Base-by-base conservation (phyloP, 2,329 filamentous ascomycete species). In the Dendryphion nanum region DNA sequence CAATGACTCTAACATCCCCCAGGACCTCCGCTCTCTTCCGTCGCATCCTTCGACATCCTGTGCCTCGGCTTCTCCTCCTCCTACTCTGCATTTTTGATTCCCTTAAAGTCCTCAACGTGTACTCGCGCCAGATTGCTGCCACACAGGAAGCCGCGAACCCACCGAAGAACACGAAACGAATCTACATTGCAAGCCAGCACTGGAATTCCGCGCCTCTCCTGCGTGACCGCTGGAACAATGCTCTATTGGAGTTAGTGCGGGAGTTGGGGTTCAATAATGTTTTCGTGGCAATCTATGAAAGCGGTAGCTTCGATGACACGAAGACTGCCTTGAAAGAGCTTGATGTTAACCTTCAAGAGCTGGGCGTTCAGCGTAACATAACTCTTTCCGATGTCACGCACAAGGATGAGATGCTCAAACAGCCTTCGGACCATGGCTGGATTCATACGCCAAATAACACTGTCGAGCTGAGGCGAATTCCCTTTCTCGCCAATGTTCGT, bases 171-270 rank as follows among this genome's bases (percentile, higher is more conserved):
- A 33, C 44, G 13, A 53, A 54, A 35, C 54, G 57, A 30, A 75
- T 88, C 44, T 88, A 80, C 65, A 85, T 89, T 43, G 79, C 82
- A 4, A 79, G 78, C 44, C 79, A 83, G 56, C 82, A 85, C 54
- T 86, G 82, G 74, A 86, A 85, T 52, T 79, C 79, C 45, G 83
- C 77, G 42, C 57, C 60, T 2, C 68, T 86, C 17, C 70, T 88
- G 2, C 72, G 76, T 6, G 68, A 69, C 4, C 74, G 82, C 50
- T 88, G 84, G 83, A 81, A 74, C 45, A 63, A 72, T 5, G 80
- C 79, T 0, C 67, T 88, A 3, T 41, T 83, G 5, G 67, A 75
- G 2, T 66, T 88, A 15, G 72, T 77, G 4, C 66, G 74, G 31
- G 66, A 70, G 5, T 65, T 86, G 4, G 83, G 83, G 0, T 64